Conservation (phyloP, 2,329 filamentous ascomycete genomes). For the Ambrosiella beaveri region DNA sequence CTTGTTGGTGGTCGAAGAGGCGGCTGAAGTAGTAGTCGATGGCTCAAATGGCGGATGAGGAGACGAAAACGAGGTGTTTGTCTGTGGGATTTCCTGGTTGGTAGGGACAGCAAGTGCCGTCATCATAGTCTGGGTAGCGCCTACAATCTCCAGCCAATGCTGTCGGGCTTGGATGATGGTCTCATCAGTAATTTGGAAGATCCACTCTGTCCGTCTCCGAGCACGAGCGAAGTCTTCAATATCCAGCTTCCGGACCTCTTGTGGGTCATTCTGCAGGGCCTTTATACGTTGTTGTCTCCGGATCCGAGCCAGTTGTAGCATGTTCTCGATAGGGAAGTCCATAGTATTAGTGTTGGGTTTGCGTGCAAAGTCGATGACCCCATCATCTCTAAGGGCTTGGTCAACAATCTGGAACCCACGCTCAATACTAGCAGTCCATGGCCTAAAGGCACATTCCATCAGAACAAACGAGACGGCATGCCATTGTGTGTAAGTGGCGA, state of each 20-base stretch:
- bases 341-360: slow-evolving; percentile 30
- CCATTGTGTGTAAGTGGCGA: slow-evolving; percentile 34
- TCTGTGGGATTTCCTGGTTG: too few species aligned
- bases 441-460: slow-evolving; percentile 28
- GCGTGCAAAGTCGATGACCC: slow-evolving; percentile 27
- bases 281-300: too few species aligned
- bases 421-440: slow-evolving; percentile 33
- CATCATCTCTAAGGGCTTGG: slow-evolving; percentile 22
- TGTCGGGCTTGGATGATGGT: slow-evolving; percentile 29
- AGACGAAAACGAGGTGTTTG: too few species aligned
- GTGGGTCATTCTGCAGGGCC: slow-evolving; percentile 29
- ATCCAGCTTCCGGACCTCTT: slow-evolving; percentile 28
- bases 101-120: too few species aligned
- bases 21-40: too few species aligned
- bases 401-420: slow-evolving; percentile 32
- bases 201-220: neutral
- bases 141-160: slow-evolving; percentile 34
- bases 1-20: too few species aligned
- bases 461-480: slow-evolving; percentile 33
- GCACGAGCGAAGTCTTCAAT: slow-evolving; percentile 29
- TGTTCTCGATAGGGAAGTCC: slow-evolving; percentile 33
- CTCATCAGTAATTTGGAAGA: slow-evolving; percentile 26
- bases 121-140: slow-evolving; percentile 14
- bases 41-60: too few species aligned
- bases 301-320: too few species aligned